Base-by-base conservation (phyloP, 352 stramenopile genomes). In the Phytophthora syringae region DNA sequence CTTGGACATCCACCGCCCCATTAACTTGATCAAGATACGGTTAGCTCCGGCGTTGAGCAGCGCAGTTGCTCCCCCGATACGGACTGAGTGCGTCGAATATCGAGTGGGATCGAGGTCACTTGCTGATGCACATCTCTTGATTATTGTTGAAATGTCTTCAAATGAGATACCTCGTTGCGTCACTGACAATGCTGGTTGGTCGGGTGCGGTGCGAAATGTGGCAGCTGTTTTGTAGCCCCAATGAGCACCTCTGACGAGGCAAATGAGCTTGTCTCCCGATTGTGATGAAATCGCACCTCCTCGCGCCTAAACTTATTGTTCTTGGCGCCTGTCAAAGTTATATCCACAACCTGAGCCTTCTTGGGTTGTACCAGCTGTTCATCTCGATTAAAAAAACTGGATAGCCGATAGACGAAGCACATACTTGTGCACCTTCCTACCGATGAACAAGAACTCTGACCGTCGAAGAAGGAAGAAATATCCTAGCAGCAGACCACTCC, bases 401-500 rank as follows among this genome's bases (percentile, higher is more conserved):
- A 60, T 60, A 28, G 20, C 40, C 0, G 52, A 51, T 2, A 71
- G 42, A 3, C 49, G 37, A 15, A 71, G 6, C 7, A 71, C 15
- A 25, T 71, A 66, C 4, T 36, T 64, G 24, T 64, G 53, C 11
- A 48, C 16, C 10, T 34, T 32, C 3, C 39, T 44, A 6, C 55
- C 63, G n/a, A 66, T 60, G 13, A 58, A 61, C 1, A 71, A 43
- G 40, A 66, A 71, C 13, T 60, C 55, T 0, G 62, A 70, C 0
- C 54, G 48, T 15, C 62, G 25, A 1, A 65, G 20, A 4, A 70
- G 32, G 49, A 70, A 70, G 21, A 70, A 70, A 15, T 65, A 65
- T 2, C 48, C 42, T 6, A 65, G 42, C 1, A 70, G 54, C 11
- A 70, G 32, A 7, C 54, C 62, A 58, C 54, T 39, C 62, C 49